Evolutionary conservation across 2,329 filamentous ascomycete genomes (phyloP), one percentile per base, ranked within the genome.

Genomic region (Penicillium freii): DNA sequence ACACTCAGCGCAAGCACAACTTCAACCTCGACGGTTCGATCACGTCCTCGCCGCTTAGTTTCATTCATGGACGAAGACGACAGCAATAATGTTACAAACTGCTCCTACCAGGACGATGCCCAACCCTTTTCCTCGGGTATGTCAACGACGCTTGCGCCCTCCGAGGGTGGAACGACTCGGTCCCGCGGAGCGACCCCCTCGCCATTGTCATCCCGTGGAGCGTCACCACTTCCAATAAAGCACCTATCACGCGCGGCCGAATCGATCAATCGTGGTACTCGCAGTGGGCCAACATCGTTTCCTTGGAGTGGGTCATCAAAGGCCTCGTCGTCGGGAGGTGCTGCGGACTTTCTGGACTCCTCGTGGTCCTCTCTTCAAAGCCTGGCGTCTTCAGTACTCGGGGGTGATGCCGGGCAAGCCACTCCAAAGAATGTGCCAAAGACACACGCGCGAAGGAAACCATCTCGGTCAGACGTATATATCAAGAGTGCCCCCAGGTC

Each of bases 291-390:
- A 21, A 56, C 56, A 49, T 66, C 71, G 10, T 58, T 69, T 57
- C 68, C 67, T 58, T 56, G 64, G 65, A 56, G 69, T 58, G 58
- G 62, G 42, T 56, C 65, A 46, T 59, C 54, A 49, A 56, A 69
- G 52, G 53, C 67, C 27, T 62, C 69, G 10, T 66, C 67, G 39
- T 68, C 67, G 36, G 63, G 63, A 40, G 61, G 65, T 45, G 65
- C 70, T 23, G 58, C 71, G 46, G 72, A 75, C 62, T 71, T 79
- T 51, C 70, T 79, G 62, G 78, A 78, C 56, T 74, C 75, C 27
- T 75, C 77, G 5, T 81, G 78, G 78, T 77, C 78, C n/a, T 80
- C 78, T 17, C 66, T 81, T 46, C 77, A 80, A 63, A 77, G 72
- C 38, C 62, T 81, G 43, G 78, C 79, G n/a, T 80, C 78, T 4